Evolutionary conservation across 148 eudicot species (phyloP), one percentile per base, ranked within the genome.

Genomic region (Arctostaphylos glauca): DNA sequence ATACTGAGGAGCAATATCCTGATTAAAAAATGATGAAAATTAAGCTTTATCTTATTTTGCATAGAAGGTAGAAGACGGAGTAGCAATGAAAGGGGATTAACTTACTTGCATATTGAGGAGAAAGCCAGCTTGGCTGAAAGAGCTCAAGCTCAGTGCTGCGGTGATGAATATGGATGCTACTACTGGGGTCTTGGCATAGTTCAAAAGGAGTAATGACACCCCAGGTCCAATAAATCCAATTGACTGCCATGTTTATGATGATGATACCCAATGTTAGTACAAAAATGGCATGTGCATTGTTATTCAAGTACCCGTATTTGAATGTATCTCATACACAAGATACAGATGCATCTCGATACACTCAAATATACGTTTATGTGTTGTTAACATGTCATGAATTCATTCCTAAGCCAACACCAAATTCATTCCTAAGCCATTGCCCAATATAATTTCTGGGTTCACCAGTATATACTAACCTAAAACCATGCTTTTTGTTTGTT

Each of bases 111-210:
- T 90, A 83, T 96, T 96, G 71, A 94, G 96, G 64, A 96, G 86
- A 87, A 94, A 96, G 25, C 99, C 99, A 82, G 99, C 99, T 91
- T 96, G 98, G 86, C 94, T 94, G 84, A 93, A 96, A 72, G 99
- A 90, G 90, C 98, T 91, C 80, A 96, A 76, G 87, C 98, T 93
- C 58, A 96, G 83, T 74, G 97, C 99, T 53, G 86, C 16, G 31
- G 99, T 92, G 21, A 96, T 88, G 70, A 90, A 85, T 50, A 93
- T 46, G 44, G 98, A 81, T 64, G 98, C 96, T 81, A 88, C 78
- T 44, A 81, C 82, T 46, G 98, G 98, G 44, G 97, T 88, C 86
- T 86, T 91, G 56, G 92, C 94, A n/a, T 86, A 93, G 84, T 93
- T 94, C 82, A 96, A 85, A 87, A 93, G 91, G 19, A 96, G 94